phyloP scores from a whole-genome alignment of 2,329 filamentous ascomycete genomes.

The Curvularia sp. region DNA sequence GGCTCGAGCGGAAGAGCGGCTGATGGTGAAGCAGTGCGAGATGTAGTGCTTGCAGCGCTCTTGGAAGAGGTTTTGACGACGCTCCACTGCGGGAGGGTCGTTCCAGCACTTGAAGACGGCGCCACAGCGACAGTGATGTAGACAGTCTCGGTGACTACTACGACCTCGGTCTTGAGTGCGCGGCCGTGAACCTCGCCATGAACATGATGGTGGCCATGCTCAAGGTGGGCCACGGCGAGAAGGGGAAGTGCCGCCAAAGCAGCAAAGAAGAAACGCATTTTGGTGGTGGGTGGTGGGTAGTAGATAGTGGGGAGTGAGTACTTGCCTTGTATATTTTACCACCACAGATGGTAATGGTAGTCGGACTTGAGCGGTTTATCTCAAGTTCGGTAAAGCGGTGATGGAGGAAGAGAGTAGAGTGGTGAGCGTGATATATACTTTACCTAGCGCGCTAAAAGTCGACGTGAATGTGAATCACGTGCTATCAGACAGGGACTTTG shows the following conservation, averaged over 20 bases:
- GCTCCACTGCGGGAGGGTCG: background rate
- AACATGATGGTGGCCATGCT: background rate
- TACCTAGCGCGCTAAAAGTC: background rate
- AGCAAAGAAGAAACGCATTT: conserved; percentile 4
- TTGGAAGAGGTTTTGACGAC: background rate
- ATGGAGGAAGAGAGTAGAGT: background rate
- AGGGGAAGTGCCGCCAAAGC: conserved; percentile 1
- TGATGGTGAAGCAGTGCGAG: background rate
- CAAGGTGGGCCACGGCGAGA: background rate
- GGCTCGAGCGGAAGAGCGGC: background rate
- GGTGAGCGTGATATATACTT: conserved; percentile 3
- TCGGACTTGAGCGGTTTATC: background rate
- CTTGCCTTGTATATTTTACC: background rate
- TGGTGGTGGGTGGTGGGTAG: background rate
- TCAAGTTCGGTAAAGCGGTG: background rate
- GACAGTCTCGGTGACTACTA: conserved; percentile 22
- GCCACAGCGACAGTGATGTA: conserved; percentile 13
- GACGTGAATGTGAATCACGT: conserved; percentile 12
- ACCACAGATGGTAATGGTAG: too few species aligned
- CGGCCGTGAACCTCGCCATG: conserved; percentile 8
- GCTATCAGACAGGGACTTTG: background rate
- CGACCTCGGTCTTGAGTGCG: conserved; percentile 6
- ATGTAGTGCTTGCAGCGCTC: background rate
- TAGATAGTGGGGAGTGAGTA: too few species aligned
- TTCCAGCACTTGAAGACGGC: background rate